Base-by-base conservation (phyloP, 73 alveolate species). In the Tetrahymena malaccensis region DNA sequence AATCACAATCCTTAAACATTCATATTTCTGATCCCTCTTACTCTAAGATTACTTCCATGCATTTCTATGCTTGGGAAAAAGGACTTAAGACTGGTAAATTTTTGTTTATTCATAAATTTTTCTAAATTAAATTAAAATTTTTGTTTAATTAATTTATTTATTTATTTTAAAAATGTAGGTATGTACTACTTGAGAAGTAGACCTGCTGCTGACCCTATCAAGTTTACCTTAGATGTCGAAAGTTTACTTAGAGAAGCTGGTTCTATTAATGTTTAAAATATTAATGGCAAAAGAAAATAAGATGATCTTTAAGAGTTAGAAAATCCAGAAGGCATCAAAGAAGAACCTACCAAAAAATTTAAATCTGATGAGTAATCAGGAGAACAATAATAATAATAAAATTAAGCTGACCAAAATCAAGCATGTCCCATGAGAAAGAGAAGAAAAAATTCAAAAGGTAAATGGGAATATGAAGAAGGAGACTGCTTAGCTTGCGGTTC, bases 171-270 rank as follows among this genome's bases (percentile, higher is more conserved):
- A 6, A 40, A 40, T 97, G 96, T 99, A 38, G 99, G 99, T 50
- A 97, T 97, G 96, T 98, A 98, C 96, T 98, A 98, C 96, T 97
- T 98, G 55, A 97, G 99, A 85, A 94, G 99, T 16, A 95, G 99
- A 96, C 99, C 99, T 34, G 99, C 99, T 31, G 98, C 99, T 27
- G 99, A 98, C 93, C 98, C 99, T 43, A 98, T 98, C 94, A 98
- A 98, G 96, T 98, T 98, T 98, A 98, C 99, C 10, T 98, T 98
- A 40, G 98, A 98, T 94, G 98, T 98, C 25, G 99, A 98, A 56
- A 96, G 96, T 21, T 94, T 98, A 31, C 94, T 95, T 16, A 95
- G 94, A 89, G 97, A 95, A 44, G 97, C 94, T 21, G 97, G 97
- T 7, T 56, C 93, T 55, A 89, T 95, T 55, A 37, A 40, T 38